These are phyloP conservation scores for Clitoria ternatea DNA, from an alignment of 306 rosid species.

Conservation along the genomic window DNA sequence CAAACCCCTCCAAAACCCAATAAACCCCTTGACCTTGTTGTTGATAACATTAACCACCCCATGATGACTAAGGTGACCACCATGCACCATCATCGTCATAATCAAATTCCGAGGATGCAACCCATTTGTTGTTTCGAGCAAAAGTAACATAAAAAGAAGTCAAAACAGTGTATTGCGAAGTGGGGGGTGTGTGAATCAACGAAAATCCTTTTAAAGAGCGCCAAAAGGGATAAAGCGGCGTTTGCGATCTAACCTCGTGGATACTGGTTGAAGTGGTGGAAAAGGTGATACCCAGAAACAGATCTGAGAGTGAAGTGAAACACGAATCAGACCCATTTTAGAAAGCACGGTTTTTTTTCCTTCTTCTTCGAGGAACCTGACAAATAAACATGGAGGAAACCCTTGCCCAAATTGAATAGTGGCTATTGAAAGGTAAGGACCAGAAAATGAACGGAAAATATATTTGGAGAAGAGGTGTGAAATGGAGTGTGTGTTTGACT, in stretches of 20 bases:
- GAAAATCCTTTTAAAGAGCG: conserved; percentile 13
- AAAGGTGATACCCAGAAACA: conserved; percentile 16
- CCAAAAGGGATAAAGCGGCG: neutral
- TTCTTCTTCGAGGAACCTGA: neutral
- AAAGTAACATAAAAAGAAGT: neutral
- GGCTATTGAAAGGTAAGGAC: neutral
- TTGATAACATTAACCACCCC: conserved; percentile 25
- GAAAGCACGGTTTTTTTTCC: neutral
- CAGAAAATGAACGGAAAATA: neutral
- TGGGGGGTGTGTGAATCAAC: conserved; percentile 23
- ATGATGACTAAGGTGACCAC: conserved; percentile 10
- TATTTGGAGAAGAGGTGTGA: conserved; percentile 7
- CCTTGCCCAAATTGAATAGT: neutral
- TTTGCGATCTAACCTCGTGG: conserved; percentile 39
- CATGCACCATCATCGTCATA: conserved; percentile 36
- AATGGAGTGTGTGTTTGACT: conserved; percentile 34
- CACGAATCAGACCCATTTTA: neutral
- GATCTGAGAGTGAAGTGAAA: conserved; percentile 26
- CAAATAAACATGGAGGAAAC: neutral
- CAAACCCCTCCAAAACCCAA: conserved; percentile 26
- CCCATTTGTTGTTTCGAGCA: conserved; percentile 19
- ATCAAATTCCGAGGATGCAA: conserved; percentile 22
- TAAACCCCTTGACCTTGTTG: conserved; percentile 28
- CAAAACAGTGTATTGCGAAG: conserved; percentile 20
- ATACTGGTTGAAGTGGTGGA: conserved; percentile 11